phyloP scores from a whole-genome alignment of 1,139 yeast genomes.

The Lipomyces yarrowii region DNA sequence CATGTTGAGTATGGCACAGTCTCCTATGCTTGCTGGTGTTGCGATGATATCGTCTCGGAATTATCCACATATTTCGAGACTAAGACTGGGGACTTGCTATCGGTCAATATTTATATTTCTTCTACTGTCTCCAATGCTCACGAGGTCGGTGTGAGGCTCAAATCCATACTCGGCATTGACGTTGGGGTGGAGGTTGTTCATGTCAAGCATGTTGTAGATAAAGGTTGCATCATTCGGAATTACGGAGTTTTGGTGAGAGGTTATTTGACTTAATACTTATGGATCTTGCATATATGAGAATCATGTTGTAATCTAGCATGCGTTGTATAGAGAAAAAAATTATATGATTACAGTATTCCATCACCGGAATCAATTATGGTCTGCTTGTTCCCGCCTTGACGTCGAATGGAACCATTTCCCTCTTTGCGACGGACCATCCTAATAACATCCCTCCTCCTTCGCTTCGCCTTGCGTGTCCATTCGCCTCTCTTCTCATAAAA shows the following conservation, averaged over 20 bases:
- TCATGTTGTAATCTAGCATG: not conserved
- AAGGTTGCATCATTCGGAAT: not conserved
- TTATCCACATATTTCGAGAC: not conserved
- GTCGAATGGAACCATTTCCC: not conserved
- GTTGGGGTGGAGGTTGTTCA: conserved; percentile 8
- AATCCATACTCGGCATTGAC: not conserved
- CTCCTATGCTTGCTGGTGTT: not conserved
- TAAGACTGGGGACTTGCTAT: not conserved
- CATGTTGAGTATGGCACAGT: not conserved
- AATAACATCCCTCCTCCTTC: conserved; percentile 71
- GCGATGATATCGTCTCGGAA: not conserved
- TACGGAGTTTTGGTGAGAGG: conserved; percentile 10
- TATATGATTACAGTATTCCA: not conserved
- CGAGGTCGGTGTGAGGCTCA: not conserved
- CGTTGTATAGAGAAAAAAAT: not conserved
- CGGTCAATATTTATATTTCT: not conserved
- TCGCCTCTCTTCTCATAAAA: conserved; percentile 86
- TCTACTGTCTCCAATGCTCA: not conserved
- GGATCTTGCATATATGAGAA: not conserved
- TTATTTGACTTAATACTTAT: not conserved
- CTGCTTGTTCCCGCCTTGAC: not conserved
- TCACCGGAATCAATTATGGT: not conserved
- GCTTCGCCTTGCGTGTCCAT: conserved; percentile 72
- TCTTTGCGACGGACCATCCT: conserved; percentile 55
- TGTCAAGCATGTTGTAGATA: conserved; percentile 1